phyloP scores from a whole-genome alignment of 2,329 filamentous ascomycete genomes.

The Ophiosphaerella korrae region DNA sequence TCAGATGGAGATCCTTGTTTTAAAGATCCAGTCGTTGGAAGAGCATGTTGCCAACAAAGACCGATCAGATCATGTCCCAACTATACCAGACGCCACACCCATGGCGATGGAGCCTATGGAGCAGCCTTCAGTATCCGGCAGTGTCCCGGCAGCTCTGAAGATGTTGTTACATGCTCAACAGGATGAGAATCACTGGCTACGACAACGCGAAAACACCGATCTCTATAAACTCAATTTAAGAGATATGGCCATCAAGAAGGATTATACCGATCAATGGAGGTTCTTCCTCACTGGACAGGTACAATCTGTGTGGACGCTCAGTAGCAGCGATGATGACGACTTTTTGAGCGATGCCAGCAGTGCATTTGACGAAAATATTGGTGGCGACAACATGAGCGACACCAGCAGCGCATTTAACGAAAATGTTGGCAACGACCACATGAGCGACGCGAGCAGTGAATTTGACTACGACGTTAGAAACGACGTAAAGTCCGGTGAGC shows the following conservation, averaged over 20 bases:
- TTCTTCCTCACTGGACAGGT: not conserved
- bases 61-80: constrained; percentile 5
- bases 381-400: no score
- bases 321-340: not conserved
- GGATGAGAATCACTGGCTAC: constrained; percentile 39
- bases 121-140: constrained; percentile 10
- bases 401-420: no score
- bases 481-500: not conserved
- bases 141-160: constrained; percentile 17
- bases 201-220: constrained; percentile 26
- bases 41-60: constrained; percentile 17
- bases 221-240: constrained; percentile 20
- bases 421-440: no score
- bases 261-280: not conserved
- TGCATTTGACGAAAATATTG: no score
- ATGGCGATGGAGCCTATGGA: constrained; percentile 15
- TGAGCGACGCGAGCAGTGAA: no score
- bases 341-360: not conserved
- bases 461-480: no score
- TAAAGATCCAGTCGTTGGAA: constrained; percentile 23
- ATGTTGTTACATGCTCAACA: constrained; percentile 30
- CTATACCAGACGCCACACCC: constrained; percentile 2
- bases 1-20: constrained; percentile 20
- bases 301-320: not conserved
- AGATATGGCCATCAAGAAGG: constrained; percentile 16